Conservation (phyloP, 768 basidiomycete species). For the Stropharia rugosoannulata region DNA sequence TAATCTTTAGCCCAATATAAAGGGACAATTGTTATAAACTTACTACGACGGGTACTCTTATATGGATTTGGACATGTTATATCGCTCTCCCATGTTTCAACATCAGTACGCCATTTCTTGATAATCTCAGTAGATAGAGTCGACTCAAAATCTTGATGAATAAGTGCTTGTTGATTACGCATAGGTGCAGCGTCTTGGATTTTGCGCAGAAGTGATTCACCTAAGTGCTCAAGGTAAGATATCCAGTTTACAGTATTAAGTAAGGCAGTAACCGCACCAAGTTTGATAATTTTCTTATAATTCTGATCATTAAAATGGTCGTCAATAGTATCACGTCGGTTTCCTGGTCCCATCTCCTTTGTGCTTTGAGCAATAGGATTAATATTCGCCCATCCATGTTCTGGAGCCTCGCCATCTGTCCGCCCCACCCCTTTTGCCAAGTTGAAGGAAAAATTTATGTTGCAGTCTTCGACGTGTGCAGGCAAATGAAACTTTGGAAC, state of each 20-base stretch:
- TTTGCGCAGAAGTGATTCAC: constrained; percentile 17
- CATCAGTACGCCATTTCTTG: neutral
- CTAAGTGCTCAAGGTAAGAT: constrained; percentile 15
- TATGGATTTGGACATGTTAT: neutral
- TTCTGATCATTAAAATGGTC: too few relatives aligned
- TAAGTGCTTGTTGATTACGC: constrained; percentile 4
- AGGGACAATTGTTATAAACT: neutral
- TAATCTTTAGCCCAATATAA: neutral
- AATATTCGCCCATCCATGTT: constrained; percentile 33
- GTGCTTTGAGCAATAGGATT: too few relatives aligned
- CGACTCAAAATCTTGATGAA: neutral
- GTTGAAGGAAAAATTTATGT: too few relatives aligned
- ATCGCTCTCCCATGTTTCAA: neutral
- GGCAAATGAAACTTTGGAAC: constrained; percentile 31
- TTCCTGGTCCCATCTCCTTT: too few relatives aligned
- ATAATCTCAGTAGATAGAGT: neutral
- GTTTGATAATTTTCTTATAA: too few relatives aligned
- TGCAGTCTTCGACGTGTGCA: constrained; percentile 21
- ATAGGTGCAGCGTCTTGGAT: neutral
- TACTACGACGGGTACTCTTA: neutral
- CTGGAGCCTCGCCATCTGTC: constrained; percentile 27
- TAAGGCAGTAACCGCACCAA: too few relatives aligned
- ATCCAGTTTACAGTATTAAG: too few relatives aligned
- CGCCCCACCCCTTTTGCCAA: too few relatives aligned
- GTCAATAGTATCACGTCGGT: too few relatives aligned